A percentile compares a stretch with the other conserved stretches of the same genome.
Conservation (phyloP, 805 yeast species). For the Ogataea siamensis region DNA sequence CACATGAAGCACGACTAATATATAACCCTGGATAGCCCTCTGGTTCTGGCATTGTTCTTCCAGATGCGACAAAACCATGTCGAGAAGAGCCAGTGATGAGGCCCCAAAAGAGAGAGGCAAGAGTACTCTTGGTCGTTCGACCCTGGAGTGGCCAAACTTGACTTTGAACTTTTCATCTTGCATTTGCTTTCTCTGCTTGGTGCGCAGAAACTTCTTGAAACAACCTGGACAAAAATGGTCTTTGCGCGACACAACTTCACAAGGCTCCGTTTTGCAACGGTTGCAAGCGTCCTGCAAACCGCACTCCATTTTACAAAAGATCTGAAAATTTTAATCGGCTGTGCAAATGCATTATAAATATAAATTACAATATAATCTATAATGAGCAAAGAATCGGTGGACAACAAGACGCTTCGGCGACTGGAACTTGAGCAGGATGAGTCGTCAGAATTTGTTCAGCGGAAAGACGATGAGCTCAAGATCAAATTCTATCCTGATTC, state of each 20-base stretch:
- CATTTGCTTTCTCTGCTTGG: conserved; percentile 82
- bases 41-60: conserved; percentile 57
- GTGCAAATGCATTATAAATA: conserved; percentile 3
- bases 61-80: conserved; percentile 59
- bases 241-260: conserved; percentile 53
- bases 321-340: conserved; percentile 8
- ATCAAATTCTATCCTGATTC: conserved; percentile 81
- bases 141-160: conserved; percentile 45
- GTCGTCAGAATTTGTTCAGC: conserved; percentile 47
- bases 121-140: conserved; percentile 43
- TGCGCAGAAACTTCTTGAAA: conserved; percentile 67
- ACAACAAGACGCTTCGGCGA: conserved; percentile 29
- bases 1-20: conserved; percentile 49
- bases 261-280: conserved; percentile 46
- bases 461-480: conserved; percentile 44
- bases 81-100: conserved; percentile 66
- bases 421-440: conserved; percentile 24
- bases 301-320: conserved; percentile 7
- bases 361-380: not conserved
- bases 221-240: conserved; percentile 67
- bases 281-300: conserved; percentile 35
- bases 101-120: conserved; percentile 66
- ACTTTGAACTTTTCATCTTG: conserved; percentile 69
- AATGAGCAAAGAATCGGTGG: conserved; percentile 13
- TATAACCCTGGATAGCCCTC: conserved; percentile 68